Percentiles rank a stretch among this genome's conserved stretches.
Evolutionary conservation across 768 basidiomycete species (phyloP).

Genomic region (Boletellus ananas): DNA sequence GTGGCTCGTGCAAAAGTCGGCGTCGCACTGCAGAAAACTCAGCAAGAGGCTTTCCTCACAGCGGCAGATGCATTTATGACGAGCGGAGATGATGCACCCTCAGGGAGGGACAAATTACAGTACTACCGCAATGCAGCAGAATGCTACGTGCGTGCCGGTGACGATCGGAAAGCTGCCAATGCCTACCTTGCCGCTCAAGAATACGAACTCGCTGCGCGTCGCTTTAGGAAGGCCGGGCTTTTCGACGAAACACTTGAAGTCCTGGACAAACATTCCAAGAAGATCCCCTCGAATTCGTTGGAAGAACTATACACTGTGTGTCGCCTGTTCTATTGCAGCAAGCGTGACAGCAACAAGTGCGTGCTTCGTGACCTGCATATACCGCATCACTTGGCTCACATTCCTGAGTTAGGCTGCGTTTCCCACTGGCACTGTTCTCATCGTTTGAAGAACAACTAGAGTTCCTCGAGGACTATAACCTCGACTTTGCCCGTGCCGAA

Average conservation of each 20-base stretch:
- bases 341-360: constrained; percentile 21
- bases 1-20: constrained; percentile 38
- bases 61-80: constrained; percentile 50
- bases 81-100: constrained; percentile 35
- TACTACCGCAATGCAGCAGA: constrained; percentile 46
- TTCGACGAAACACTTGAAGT: constrained; percentile 55
- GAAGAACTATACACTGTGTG: constrained; percentile 42
- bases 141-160: constrained; percentile 41
- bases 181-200: constrained; percentile 41
- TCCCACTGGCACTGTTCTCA: constrained; percentile 44
- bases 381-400: background rate
- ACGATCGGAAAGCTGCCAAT: constrained; percentile 42
- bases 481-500: constrained; percentile 46
- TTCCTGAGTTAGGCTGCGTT: constrained; percentile 40
- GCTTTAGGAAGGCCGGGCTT: constrained; percentile 43
- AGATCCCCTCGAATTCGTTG: constrained; percentile 32
- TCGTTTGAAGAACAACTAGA: constrained; percentile 50
- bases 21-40: constrained; percentile 20
- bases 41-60: constrained; percentile 35
- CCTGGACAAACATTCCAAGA: constrained; percentile 32
- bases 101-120: constrained; percentile 25
- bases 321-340: constrained; percentile 42
- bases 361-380: background rate
- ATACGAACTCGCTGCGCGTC: constrained; percentile 41
- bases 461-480: constrained; percentile 53